These are phyloP conservation scores for Quambalaria eucalypti DNA, from an alignment of 1,284 basidiomycete genomes.

Conservation along the genomic window DNA sequence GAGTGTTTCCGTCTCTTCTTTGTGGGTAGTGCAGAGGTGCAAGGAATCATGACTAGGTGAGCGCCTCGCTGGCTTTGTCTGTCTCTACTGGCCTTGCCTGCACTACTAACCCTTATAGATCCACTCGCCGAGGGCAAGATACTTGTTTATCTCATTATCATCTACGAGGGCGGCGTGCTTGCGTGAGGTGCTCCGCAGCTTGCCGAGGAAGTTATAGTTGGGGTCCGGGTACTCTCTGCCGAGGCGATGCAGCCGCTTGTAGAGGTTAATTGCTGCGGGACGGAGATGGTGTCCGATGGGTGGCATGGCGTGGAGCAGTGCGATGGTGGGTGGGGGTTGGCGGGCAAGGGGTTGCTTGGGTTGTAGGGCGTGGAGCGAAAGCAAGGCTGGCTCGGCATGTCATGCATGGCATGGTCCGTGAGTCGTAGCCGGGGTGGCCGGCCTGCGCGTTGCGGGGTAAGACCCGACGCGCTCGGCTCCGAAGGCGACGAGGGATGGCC, in stretches of 20 bases:
- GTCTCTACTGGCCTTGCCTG: not conserved
- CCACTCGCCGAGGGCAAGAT: slow-evolving; percentile 36
- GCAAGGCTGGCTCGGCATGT: too few relatives aligned
- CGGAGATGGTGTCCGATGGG: slow-evolving; percentile 39
- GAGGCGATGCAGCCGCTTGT: slow-evolving; percentile 42
- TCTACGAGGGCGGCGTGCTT: slow-evolving; percentile 38
- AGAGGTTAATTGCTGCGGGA: slow-evolving; percentile 37
- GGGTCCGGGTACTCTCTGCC: slow-evolving; percentile 45
- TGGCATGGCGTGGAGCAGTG: slow-evolving; percentile 20
- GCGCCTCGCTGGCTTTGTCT: not conserved
- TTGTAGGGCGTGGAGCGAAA: not conserved
- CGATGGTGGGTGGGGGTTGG: not conserved
- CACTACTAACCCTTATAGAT: slow-evolving; percentile 34
- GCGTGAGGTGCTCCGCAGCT: slow-evolving; percentile 33
- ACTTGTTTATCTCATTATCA: slow-evolving; percentile 33
- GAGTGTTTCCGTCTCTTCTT: slow-evolving; percentile 38
- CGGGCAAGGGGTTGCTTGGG: not conserved
- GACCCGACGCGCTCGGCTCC: too few relatives aligned
- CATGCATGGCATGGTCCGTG: too few relatives aligned
- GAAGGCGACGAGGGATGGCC: too few relatives aligned
- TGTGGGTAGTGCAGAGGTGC: not conserved
- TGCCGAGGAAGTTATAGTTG: slow-evolving; percentile 40
- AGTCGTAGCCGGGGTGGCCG: too few relatives aligned
- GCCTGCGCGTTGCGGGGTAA: too few relatives aligned
- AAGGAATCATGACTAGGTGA: not conserved